Conservation (phyloP, 352 stramenopile genomes). For the Globisporangium barbulae region DNA sequence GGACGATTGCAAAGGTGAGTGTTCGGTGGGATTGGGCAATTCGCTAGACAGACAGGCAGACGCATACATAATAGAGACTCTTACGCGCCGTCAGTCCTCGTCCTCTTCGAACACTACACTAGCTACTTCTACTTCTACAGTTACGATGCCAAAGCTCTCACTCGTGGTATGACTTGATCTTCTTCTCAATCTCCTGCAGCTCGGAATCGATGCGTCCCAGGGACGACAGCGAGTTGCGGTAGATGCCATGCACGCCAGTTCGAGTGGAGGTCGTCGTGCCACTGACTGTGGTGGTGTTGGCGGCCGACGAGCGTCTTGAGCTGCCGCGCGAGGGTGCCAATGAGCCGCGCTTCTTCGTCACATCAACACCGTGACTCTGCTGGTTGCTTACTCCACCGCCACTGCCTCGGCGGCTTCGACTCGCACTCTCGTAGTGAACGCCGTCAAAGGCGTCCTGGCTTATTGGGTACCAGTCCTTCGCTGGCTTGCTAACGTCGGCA, state of each 20-base stretch:
- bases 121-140: conserved; percentile 2
- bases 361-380: not conserved
- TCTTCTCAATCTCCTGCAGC: conserved; percentile 67
- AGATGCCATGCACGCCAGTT: conserved; percentile 30
- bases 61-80: conserved; percentile 13
- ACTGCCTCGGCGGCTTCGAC: not conserved
- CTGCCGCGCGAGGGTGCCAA: conserved; percentile 3
- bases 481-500: not conserved
- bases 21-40: too few relatives aligned
- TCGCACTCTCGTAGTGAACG: not conserved
- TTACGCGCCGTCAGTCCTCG: not conserved
- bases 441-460: not conserved
- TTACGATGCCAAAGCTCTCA: conserved; percentile 1
- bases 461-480: conserved; percentile 1
- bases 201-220: conserved; percentile 58
- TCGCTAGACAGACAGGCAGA: not conserved
- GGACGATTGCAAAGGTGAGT: not conserved
- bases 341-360: conserved; percentile 1
- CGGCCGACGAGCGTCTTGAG: conserved; percentile 2
- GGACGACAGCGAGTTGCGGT: conserved; percentile 47
- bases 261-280: conserved; percentile 2
- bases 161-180: conserved; percentile 46
- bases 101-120: conserved; percentile 2
- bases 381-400: conserved; percentile 1
- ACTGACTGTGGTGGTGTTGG: conserved; percentile 1